Conservation (phyloP, 805 yeast species). For the Limtongozyma cylindracea region DNA sequence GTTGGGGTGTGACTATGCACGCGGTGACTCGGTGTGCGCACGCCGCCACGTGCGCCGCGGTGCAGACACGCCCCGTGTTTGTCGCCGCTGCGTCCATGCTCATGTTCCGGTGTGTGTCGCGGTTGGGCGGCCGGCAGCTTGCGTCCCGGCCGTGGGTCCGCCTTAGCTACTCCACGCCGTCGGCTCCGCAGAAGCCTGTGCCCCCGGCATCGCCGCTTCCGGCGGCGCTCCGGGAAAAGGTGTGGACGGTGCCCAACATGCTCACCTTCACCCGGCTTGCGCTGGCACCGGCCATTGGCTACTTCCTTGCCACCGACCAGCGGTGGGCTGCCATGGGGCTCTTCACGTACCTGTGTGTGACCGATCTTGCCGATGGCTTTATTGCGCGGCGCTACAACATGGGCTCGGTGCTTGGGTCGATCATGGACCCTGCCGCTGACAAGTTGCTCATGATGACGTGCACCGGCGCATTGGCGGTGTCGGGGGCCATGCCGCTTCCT, state of each 20-base stretch:
- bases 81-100: too few species aligned
- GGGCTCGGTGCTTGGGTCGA: conserved; percentile 67
- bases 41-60: too few species aligned
- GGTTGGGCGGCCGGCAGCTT: too few species aligned
- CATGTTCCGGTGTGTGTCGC: too few species aligned
- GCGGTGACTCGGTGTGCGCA: background rate
- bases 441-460: conserved; percentile 72
- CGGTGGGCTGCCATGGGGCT: conserved; percentile 40
- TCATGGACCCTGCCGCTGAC: conserved; percentile 90
- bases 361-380: conserved; percentile 82
- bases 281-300: conserved; percentile 71
- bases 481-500: conserved; percentile 39
- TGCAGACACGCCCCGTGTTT: too few species aligned
- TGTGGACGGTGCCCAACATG: conserved; percentile 52
- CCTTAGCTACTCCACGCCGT: too few species aligned
- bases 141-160: too few species aligned
- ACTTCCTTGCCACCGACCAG: conserved; percentile 39
- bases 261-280: conserved; percentile 62
- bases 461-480: conserved; percentile 48
- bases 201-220: too few species aligned
- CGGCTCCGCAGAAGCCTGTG: too few species aligned
- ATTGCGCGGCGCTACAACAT: conserved; percentile 64
- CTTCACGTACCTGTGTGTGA: conserved; percentile 66
- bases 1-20: background rate
- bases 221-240: too few species aligned